A percentile compares a stretch with the other conserved stretches of the same genome.
These are phyloP conservation scores for Schizosaccharomyces lindneri DNA, from an alignment of 805 yeast species.

Conservation along the genomic window DNA sequence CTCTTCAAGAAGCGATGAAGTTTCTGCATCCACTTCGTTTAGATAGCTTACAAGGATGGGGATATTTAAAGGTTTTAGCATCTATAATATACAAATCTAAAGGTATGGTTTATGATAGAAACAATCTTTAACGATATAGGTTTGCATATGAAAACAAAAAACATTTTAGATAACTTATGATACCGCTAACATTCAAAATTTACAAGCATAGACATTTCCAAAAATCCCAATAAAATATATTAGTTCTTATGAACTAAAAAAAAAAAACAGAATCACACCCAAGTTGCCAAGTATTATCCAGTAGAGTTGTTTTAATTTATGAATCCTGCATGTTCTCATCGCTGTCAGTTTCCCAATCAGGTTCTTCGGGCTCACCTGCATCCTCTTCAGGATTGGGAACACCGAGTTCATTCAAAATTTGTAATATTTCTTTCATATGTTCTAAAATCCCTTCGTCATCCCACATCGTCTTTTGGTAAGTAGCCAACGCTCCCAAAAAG, in stretches of 20 bases:
- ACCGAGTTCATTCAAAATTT: neutral
- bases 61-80: neutral
- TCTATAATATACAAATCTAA: neutral
- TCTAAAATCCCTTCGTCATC: constrained; percentile 2
- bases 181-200: too few species aligned
- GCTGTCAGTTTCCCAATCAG: neutral
- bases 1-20: neutral
- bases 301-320: neutral
- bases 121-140: neutral
- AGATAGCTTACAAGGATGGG: neutral
- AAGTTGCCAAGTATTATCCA: too few species aligned
- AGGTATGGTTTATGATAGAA: neutral
- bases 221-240: neutral
- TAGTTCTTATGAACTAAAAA: neutral
- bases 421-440: neutral
- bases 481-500: neutral
- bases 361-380: constrained; percentile 10
- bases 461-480: neutral
- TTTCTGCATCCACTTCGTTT: neutral
- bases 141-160: neutral
- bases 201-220: too few species aligned
- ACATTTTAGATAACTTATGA: too few species aligned
- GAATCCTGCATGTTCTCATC: constrained; percentile 1
- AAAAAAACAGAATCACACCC: neutral
- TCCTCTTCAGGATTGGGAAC: neutral